Evolutionary conservation across 495 filamentous ascomycete genomes (phyloP).

Genomic region (Penicillium cataractarum): DNA sequence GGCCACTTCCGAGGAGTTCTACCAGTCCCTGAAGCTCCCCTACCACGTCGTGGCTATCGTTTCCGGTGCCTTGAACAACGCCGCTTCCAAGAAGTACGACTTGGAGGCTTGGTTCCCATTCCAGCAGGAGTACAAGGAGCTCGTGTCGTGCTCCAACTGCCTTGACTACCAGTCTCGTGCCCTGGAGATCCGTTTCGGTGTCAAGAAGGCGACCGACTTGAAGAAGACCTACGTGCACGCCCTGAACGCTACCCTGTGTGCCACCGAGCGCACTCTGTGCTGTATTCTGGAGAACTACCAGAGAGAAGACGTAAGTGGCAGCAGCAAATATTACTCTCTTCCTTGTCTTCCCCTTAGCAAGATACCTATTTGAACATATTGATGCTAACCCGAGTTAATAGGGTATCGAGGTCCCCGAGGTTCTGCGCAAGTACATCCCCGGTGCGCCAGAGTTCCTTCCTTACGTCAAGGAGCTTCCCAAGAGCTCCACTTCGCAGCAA

Average conservation of each 20-base stretch:
- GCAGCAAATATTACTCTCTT: neutral
- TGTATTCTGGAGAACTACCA: conserved; percentile 97
- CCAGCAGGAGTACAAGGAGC: conserved; percentile 95
- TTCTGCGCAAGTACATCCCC: conserved; percentile 88
- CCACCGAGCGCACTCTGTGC: conserved; percentile 91
- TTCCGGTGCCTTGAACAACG: conserved; percentile 92
- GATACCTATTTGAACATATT: neutral
- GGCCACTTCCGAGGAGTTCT: conserved; percentile 86
- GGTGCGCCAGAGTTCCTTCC: conserved; percentile 85
- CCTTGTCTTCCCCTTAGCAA: neutral
- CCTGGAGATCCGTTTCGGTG: conserved; percentile 82
- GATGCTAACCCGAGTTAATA: conserved; percentile 32
- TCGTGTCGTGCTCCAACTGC: conserved; percentile 95
- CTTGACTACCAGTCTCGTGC: conserved; percentile 92
- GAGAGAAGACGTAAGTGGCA: conserved; percentile 69
- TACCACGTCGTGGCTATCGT: conserved; percentile 93
- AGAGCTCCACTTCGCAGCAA: conserved; percentile 64
- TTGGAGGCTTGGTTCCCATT: conserved; percentile 98
- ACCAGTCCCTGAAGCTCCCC: conserved; percentile 83
- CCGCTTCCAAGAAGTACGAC: conserved; percentile 92
- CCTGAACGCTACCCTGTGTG: conserved; percentile 88
- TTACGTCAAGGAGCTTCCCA: conserved; percentile 81
- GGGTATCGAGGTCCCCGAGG: conserved; percentile 85
- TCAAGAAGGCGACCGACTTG: conserved; percentile 74
- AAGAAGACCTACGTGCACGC: conserved; percentile 95